These are phyloP conservation scores for Aphanomyces stellatus DNA, from an alignment of 352 stramenopile genomes.

Conservation along the genomic window DNA sequence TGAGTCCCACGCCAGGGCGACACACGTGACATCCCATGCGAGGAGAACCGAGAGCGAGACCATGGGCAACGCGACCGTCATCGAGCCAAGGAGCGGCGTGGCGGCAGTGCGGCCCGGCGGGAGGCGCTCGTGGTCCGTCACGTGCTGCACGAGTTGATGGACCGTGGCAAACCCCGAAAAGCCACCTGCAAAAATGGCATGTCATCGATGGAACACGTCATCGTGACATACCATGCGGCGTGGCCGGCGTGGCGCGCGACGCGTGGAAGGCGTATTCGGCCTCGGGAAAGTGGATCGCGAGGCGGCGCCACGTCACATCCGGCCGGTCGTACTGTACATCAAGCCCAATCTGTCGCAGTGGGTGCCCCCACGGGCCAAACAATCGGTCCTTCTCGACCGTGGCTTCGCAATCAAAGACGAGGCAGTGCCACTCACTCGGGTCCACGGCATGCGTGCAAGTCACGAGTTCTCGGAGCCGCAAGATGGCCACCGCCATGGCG, in stretches of 20 bases:
- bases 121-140: neutral
- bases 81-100: neutral
- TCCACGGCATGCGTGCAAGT: neutral
- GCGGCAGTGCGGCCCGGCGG: neutral
- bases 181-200: neutral
- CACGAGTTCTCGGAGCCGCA: neutral
- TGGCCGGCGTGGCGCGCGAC: neutral
- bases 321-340: neutral
- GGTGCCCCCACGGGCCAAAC: neutral
- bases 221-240: neutral
- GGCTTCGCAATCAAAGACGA: constrained; percentile 4
- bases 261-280: neutral
- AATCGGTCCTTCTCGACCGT: neutral
- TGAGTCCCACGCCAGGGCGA: neutral
- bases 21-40: neutral
- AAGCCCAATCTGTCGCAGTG: neutral
- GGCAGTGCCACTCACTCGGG: neutral
- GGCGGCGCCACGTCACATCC: neutral
- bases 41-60: neutral
- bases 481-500: neutral
- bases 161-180: neutral
- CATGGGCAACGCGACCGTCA: neutral
- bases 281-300: neutral
- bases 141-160: neutral
- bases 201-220: too few relatives aligned